Evolutionary conservation across 1,284 basidiomycete species (phyloP).

Genomic region (Kalmanozyma brasiliensis): DNA sequence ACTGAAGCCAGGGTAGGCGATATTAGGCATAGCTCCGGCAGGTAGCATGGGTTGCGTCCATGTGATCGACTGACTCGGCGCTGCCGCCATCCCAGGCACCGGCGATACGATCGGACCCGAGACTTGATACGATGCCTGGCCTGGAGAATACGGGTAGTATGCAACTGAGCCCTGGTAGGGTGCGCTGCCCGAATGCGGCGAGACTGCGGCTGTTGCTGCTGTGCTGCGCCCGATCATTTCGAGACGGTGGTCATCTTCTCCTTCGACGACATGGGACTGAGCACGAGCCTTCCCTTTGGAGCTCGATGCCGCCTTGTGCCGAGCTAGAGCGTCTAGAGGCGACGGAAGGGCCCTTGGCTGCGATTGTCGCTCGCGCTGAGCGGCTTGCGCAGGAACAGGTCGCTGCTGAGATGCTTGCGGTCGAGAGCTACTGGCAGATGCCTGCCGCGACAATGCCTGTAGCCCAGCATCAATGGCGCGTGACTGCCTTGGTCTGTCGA

Average conservation of each 20-base stretch:
- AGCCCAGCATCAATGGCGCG: constrained; percentile 3
- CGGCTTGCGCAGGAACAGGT: not conserved
- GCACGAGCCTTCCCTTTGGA: constrained; percentile 35
- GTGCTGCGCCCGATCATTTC: not conserved
- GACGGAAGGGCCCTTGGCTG: constrained; percentile 3
- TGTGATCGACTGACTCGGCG: constrained; percentile 21
- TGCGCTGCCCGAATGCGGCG: constrained; percentile 1
- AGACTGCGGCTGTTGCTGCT: not conserved
- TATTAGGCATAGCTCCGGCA: constrained; percentile 10
- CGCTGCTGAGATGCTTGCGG: not conserved
- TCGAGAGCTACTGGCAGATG: not conserved
- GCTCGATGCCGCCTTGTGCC: constrained; percentile 4
- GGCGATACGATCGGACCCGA: constrained; percentile 7
- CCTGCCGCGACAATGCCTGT: constrained; percentile 1
- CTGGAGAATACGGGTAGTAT: constrained; percentile 25
- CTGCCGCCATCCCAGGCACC: constrained; percentile 5
- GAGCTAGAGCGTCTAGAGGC: constrained; percentile 21
- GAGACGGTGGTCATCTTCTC: not conserved
- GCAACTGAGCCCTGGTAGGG: constrained; percentile 8
- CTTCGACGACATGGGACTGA: not conserved
- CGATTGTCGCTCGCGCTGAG: not conserved
- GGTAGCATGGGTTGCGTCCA: constrained; percentile 36
- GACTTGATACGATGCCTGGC: constrained; percentile 12
- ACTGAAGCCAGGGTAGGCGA: constrained; percentile 39
- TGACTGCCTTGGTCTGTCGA: constrained; percentile 1